Evolutionary conservation across 2,329 filamentous ascomycete genomes (phyloP).

Genomic region (Colletotrichum orbiculare): DNA sequence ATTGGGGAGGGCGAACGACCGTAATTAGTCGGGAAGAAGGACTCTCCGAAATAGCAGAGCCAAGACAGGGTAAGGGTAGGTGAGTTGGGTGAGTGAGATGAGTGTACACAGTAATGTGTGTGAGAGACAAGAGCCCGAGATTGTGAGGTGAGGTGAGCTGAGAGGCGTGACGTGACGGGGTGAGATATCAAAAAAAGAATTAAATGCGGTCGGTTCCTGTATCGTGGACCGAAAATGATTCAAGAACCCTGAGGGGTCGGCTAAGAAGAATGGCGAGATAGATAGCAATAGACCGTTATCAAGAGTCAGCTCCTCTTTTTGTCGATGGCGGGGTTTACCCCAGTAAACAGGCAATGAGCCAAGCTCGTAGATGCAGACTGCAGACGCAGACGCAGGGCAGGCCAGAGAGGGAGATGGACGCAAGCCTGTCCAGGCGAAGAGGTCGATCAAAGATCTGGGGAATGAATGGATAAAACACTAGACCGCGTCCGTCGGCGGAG

Average conservation of each 20-base stretch:
- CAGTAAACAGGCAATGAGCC: conserved; percentile 27
- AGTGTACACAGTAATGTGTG: not conserved
- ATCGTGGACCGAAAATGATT: conserved; percentile 19
- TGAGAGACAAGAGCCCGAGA: not conserved
- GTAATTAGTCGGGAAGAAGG: too few species aligned
- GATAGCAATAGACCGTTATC: conserved; percentile 34
- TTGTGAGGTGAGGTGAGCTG: not conserved
- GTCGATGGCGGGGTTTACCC: conserved; percentile 34
- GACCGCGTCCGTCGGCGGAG: conserved; percentile 34
- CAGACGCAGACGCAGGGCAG: not conserved
- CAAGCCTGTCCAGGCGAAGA: conserved; percentile 16
- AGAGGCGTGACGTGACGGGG: conserved; percentile 28
- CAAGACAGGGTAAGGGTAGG: not conserved
- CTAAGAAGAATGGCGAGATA: conserved; percentile 34
- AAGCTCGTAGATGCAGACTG: conserved; percentile 24
- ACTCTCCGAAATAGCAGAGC: too few species aligned
- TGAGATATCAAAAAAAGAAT: conserved; percentile 21
- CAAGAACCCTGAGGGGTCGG: conserved; percentile 35
- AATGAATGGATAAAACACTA: conserved; percentile 29
- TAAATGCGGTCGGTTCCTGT: conserved; percentile 27
- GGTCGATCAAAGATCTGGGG: conserved; percentile 37
- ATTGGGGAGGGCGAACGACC: not conserved
- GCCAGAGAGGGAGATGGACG: conserved; percentile 14
- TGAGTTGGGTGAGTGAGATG: conserved; percentile 2
- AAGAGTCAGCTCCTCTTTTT: conserved; percentile 33